Evolutionary conservation across 768 basidiomycete genomes (phyloP).

Genomic region (Strobilomyces confusus): DNA sequence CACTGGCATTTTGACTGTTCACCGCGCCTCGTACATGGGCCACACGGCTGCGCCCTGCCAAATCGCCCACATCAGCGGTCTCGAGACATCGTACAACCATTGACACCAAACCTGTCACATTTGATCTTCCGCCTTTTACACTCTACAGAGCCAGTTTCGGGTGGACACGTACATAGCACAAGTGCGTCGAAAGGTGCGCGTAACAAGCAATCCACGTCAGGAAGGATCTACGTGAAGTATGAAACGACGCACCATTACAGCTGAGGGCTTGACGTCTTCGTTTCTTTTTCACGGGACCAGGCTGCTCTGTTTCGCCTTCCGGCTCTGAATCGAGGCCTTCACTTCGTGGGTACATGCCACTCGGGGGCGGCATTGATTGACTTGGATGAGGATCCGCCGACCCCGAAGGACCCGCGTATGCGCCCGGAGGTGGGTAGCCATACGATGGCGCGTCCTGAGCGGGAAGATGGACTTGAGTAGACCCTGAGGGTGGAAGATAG

Average conservation of each 20-base stretch:
- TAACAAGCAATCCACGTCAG: constrained; percentile 12
- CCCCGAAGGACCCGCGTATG: constrained; percentile 23
- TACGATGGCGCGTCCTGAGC: constrained; percentile 26
- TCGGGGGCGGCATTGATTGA: constrained; percentile 19
- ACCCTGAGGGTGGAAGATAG: constrained; percentile 52
- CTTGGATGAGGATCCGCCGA: constrained; percentile 26
- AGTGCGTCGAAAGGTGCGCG: constrained; percentile 1
- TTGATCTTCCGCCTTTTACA: constrained; percentile 87
- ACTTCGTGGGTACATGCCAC: constrained; percentile 28
- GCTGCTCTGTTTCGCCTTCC: constrained; percentile 48
- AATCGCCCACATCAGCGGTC: constrained; percentile 20
- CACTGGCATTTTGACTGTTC: constrained; percentile 81
- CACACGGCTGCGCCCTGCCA: constrained; percentile 72
- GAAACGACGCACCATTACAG: constrained; percentile 64
- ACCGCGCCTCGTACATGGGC: constrained; percentile 74
- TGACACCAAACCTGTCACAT: constrained; percentile 65
- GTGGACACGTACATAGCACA: neutral
- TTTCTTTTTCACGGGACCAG: constrained; percentile 76
- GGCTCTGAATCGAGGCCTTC: constrained; percentile 51
- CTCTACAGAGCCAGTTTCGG: constrained; percentile 40
- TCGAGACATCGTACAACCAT: constrained; percentile 5
- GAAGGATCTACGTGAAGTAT: constrained; percentile 18
- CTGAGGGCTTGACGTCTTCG: constrained; percentile 77
- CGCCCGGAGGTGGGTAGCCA: constrained; percentile 22
- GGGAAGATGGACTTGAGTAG: constrained; percentile 26